Evolutionary conservation across 2,329 filamentous ascomycete genomes (phyloP), one percentile per base, ranked within the genome.

Genomic region (Fusarium sp.): DNA sequence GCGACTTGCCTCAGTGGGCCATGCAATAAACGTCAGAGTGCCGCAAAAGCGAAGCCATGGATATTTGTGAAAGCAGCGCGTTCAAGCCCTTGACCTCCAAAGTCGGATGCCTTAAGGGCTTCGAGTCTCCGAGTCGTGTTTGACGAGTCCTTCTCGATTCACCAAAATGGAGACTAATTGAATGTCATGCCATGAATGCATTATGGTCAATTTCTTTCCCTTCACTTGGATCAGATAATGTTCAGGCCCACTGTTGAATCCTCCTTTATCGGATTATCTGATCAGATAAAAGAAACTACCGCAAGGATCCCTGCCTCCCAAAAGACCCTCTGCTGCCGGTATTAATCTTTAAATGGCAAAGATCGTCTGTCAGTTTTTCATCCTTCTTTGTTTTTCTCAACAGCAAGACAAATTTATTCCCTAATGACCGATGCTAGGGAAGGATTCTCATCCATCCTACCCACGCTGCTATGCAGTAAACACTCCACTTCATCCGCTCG

Each of bases 281-380:
- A 70, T 71, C 68, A 63, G 68, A 71, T 71, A 71, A 71, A 40
- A 18, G 43, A 42, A 58, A 40, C 42, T 41, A 51, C 23, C 23
- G 23, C 25, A 20, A 41, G 18, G n/a, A 69, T 66, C 40, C 66
- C 43, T 69, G 55, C 41, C 30, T 45, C 25, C 10, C 42, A 58
- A 46, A 46, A 34, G 43, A 66, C 42, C 43, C 30, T 59, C 54
- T 64, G 50, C 63, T 34, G 41, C 21, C 32, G n/a, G 32, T 34
- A 46, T 55, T 55, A 41, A 27, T 32, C 53, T 46, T 21, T 8
- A 47, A 53, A 16, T 3, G 50, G 67, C 21, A 59, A 40, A 42
- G 67, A 71, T 71, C 49, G 21, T 28, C 50, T 43, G n/a, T 13
- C 32, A n/a, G 13, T 23, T 21, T 18, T 32, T 42, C 27, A 28